Base-by-base conservation (phyloP, 805 yeast species). In the Suhomyces pyralidae region DNA sequence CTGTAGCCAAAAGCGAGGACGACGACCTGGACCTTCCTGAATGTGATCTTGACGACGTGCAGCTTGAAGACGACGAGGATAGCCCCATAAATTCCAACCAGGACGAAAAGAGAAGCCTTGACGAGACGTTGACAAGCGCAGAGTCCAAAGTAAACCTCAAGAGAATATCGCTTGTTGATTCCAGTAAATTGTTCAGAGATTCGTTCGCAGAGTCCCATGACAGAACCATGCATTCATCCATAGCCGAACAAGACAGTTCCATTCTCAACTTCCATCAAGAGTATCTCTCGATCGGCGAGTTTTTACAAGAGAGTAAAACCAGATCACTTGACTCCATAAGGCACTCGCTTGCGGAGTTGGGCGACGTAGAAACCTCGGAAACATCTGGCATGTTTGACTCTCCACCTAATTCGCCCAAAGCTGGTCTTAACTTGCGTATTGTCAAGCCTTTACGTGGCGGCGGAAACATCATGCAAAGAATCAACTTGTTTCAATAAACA, bases 371-470 rank as follows among this genome's bases (percentile, higher is more conserved):
- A 22, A 53, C 58, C 9, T 56, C 61, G 7, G 61, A 58, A 46
- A 58, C 61, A 47, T 58, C 61, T 14, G 61, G 61, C 22, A 56
- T 57, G 61, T 56, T 57, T 50, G 54, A 48, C 15, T 28, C 54
- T 14, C 54, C 63, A 10, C 63, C 61, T 3, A 48, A 50, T 1
- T 66, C 74, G 3, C 73, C 76, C 14, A 71, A 73, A 54, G 68
- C 71, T 19, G 86, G 86, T 1, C 67, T 83, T 47, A 81, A 83
- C 62, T 69, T 84, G 54, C 68, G 82, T 49, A 85, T 86, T 7
- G 82, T 85, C 17, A 84, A 83, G 63, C 88, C 88, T 3, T 56
- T 83, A 40, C 72, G 84, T 50, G 87, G 88, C 0, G 84, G 85
- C 7, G 70, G 67, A 8, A 53, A 53, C 28, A 40, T 56, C 10